Evolutionary conservation across 2,329 filamentous ascomycete species (phyloP).

Genomic region (Xylariaceae sp.): DNA sequence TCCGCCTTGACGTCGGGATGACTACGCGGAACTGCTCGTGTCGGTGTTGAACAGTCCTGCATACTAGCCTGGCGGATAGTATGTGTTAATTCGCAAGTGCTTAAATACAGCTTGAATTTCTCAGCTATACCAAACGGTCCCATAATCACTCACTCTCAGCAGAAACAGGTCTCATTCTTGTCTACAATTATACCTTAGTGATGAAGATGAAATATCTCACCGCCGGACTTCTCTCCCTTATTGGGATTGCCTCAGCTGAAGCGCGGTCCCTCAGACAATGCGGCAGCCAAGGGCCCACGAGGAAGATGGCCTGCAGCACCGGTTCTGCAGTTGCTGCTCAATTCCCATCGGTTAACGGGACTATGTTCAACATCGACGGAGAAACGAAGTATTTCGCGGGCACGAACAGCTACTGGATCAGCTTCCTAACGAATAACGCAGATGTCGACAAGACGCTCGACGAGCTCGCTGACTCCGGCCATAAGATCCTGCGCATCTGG

Average conservation of each 20-base stretch:
- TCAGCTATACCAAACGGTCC: background rate
- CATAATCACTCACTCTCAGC: background rate
- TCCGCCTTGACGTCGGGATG: constrained; percentile 19
- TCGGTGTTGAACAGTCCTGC: background rate
- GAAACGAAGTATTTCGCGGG: constrained; percentile 50
- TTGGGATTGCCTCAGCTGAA: constrained; percentile 26
- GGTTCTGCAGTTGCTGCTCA: constrained; percentile 21
- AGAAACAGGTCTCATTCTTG: background rate
- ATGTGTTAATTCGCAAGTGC: background rate
- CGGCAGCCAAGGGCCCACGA: constrained; percentile 38
- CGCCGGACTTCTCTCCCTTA: constrained; percentile 26
- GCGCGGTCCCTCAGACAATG: constrained; percentile 39
- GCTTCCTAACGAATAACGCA: constrained; percentile 51
- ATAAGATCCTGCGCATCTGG: constrained; percentile 63
- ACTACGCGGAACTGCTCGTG: background rate
- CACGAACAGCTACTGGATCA: constrained; percentile 58
- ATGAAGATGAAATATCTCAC: constrained; percentile 30
- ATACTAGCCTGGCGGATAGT: background rate
- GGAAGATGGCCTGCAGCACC: constrained; percentile 35
- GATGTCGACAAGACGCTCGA: constrained; percentile 58
- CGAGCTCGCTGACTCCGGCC: constrained; percentile 52
- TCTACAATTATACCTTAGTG: background rate
- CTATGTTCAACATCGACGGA: constrained; percentile 46
- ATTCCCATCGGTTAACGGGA: constrained; percentile 32
- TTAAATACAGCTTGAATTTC: constrained; percentile 6